Conservation (phyloP, 2,329 filamentous ascomycete genomes). For the Hypoxylon sp. region DNA sequence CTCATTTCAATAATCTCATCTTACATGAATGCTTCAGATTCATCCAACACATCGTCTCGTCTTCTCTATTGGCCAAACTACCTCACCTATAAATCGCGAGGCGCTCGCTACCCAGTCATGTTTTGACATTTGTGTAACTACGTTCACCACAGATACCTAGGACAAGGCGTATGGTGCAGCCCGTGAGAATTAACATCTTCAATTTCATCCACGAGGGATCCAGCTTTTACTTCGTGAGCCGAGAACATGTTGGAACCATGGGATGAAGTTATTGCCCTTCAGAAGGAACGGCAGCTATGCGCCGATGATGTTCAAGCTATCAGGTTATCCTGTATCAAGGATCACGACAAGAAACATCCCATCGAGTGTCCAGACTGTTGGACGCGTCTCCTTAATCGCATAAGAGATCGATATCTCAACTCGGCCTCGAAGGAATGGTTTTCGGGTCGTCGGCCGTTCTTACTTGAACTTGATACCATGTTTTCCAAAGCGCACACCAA, state of each 20-base stretch:
- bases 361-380: slow-evolving; percentile 60
- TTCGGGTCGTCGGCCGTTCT: slow-evolving; percentile 56
- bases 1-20: too few species aligned
- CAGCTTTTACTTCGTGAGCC: too few species aligned
- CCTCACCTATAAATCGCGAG: too few species aligned
- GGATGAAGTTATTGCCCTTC: slow-evolving; percentile 45
- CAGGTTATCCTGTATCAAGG: slow-evolving; percentile 52
- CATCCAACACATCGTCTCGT: too few species aligned
- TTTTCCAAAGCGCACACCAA: slow-evolving; percentile 58
- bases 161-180: too few species aligned
- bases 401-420: slow-evolving; percentile 53
- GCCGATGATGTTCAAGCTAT: slow-evolving; percentile 54
- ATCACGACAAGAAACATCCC: slow-evolving; percentile 55
- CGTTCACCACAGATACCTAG: too few species aligned
- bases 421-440: slow-evolving; percentile 60
- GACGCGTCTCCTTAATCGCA: slow-evolving; percentile 55
- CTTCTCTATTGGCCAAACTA: too few species aligned
- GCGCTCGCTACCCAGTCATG: too few species aligned
- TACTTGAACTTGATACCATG: slow-evolving; percentile 58
- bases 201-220: too few species aligned
- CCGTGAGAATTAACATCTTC: too few species aligned
- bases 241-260: slow-evolving; percentile 46
- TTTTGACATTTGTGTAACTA: too few species aligned
- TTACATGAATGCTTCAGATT: too few species aligned
- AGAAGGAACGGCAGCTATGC: slow-evolving; percentile 48